phyloP scores from a whole-genome alignment of 331 rosid genomes.

The Rhamnella rubrinervis region DNA sequence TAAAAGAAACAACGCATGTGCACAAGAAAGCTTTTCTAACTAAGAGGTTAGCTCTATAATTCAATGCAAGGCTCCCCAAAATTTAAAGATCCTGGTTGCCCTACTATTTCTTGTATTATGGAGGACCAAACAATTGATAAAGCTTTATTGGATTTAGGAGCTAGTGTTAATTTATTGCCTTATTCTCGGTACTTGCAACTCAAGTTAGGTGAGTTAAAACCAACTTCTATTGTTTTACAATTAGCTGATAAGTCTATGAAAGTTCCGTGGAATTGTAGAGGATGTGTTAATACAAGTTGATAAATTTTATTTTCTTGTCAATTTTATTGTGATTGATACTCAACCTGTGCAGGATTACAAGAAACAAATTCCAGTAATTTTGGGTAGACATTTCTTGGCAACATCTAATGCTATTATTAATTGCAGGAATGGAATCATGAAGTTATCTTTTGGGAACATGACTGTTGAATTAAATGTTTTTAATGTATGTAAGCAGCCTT shows the following conservation, averaged over 20 bases:
- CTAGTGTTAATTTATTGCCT: conserved; percentile 1
- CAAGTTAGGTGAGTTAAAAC: not conserved
- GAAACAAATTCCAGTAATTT: not conserved
- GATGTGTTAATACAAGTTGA: not conserved
- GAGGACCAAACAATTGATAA: not conserved
- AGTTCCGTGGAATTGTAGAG: not conserved
- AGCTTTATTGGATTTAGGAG: conserved; percentile 1
- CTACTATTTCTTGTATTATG: not conserved
- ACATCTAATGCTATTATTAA: conserved; percentile 5
- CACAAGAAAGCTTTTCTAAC: not conserved
- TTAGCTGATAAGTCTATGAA: not conserved
- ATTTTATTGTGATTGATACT: not conserved
- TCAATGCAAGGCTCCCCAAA: conserved; percentile 1
- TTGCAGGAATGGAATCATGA: not conserved
- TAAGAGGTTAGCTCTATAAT: not conserved
- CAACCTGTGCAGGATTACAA: not conserved
- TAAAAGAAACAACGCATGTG: not conserved
- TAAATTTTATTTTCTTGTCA: not conserved
- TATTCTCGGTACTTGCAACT: not conserved
- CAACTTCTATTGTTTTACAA: not conserved
- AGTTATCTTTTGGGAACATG: not conserved
- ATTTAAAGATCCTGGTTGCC: not conserved
- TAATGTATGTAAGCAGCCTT: not conserved
- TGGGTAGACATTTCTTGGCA: not conserved
- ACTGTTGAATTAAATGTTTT: not conserved